These are phyloP conservation scores for Botryosphaeria dothidea DNA, from an alignment of 2,329 filamentous ascomycete species.

Conservation along the genomic window DNA sequence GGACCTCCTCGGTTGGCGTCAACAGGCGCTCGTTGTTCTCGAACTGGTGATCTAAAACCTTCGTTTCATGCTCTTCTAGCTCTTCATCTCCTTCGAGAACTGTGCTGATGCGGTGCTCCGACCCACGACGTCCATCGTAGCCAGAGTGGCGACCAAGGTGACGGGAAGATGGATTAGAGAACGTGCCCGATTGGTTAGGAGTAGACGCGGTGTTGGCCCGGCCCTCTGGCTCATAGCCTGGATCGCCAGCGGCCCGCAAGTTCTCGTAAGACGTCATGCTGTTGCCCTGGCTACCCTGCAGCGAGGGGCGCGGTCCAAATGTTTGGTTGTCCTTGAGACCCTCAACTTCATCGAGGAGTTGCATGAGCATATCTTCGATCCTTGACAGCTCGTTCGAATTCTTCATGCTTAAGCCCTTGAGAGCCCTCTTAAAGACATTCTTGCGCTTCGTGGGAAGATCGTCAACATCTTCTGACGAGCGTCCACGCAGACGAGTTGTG, in stretches of 20 bases:
- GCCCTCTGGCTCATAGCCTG: conserved; percentile 81
- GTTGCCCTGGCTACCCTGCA: conserved; percentile 34
- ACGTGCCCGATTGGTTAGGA: conserved; percentile 73
- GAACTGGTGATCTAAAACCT: conserved; percentile 55
- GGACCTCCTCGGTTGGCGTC: conserved; percentile 60
- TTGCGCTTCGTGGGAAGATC: conserved; percentile 75
- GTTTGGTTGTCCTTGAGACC: conserved; percentile 50
- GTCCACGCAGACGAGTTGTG: conserved; percentile 22
- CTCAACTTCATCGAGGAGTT: conserved; percentile 89
- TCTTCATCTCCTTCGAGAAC: conserved; percentile 84
- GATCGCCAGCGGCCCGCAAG: conserved; percentile 67
- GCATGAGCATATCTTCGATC: conserved; percentile 72
- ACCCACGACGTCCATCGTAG: conserved; percentile 55
- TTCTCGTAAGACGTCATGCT: conserved; percentile 71
- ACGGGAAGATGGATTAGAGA: conserved; percentile 59
- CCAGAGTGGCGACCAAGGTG: conserved; percentile 48
- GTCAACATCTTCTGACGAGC: conserved; percentile 54
- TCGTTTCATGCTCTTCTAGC: conserved; percentile 57
- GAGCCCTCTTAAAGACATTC: conserved; percentile 90
- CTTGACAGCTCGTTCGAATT: conserved; percentile 83
- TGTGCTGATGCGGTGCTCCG: conserved; percentile 84
- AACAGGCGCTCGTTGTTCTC: conserved; percentile 61
- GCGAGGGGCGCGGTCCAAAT: conserved; percentile 23
- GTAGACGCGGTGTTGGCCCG: conserved; percentile 74
- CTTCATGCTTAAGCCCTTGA: conserved; percentile 86